Evolutionary conservation across 2,329 filamentous ascomycete species (phyloP).

Genomic region (Colletotrichum lentis): DNA sequence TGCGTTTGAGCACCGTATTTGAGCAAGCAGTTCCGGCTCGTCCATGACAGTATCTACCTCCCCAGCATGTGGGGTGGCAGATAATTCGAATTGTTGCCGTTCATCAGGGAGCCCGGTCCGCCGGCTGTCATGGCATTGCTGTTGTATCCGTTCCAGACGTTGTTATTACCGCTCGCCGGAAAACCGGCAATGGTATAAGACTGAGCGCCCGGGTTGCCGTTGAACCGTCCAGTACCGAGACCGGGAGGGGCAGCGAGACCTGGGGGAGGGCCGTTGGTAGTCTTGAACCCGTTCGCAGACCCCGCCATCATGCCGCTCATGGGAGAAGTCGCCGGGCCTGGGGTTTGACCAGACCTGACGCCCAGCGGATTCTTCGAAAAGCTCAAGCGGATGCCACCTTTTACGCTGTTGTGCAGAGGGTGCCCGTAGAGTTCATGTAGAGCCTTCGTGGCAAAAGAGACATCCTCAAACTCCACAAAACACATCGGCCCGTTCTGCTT

Average conservation of each 20-base stretch:
- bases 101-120: conserved; percentile 40
- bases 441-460: conserved; percentile 89
- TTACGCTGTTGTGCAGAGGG: conserved; percentile 87
- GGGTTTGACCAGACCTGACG: conserved; percentile 80
- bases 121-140: conserved; percentile 34
- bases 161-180: conserved; percentile 39
- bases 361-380: conserved; percentile 98
- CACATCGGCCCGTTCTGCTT: conserved; percentile 98
- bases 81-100: conserved; percentile 41
- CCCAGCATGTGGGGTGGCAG: conserved; percentile 49
- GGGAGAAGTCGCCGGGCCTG: conserved; percentile 54
- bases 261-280: conserved; percentile 79
- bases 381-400: conserved; percentile 92
- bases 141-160: conserved; percentile 35
- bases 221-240: conserved; percentile 54
- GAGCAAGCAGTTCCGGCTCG: background rate
- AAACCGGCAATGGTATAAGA: conserved; percentile 37
- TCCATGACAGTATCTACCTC: conserved; percentile 38
- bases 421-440: conserved; percentile 89
- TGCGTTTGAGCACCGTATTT: background rate
- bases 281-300: conserved; percentile 68
- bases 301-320: conserved; percentile 66
- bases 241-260: conserved; percentile 81
- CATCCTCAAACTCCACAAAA: conserved; percentile 97
- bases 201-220: conserved; percentile 32